Evolutionary conservation across 1,284 basidiomycete species (phyloP).

Genomic region (Bondarzewia mesenterica): DNA sequence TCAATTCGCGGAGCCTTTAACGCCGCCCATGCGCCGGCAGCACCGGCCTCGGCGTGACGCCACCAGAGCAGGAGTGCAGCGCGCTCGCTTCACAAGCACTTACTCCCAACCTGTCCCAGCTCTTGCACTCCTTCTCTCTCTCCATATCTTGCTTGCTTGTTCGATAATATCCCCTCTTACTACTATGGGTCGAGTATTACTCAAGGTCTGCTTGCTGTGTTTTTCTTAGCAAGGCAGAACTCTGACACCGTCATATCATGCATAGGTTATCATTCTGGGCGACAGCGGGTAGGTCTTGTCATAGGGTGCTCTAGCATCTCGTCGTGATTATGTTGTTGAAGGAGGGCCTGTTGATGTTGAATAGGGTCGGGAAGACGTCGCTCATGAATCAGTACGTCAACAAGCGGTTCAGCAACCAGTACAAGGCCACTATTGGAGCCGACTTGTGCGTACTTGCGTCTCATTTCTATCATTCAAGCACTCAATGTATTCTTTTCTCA

Average conservation of each 20-base stretch:
- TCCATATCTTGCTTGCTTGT: constrained; percentile 4
- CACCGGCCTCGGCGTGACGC: background rate
- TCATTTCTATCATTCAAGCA: constrained; percentile 2
- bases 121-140: constrained; percentile 1
- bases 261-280: constrained; percentile 93
- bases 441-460: constrained; percentile 61
- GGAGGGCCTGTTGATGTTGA: constrained; percentile 6
- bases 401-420: constrained; percentile 99
- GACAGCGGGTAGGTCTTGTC: constrained; percentile 80
- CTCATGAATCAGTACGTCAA: constrained; percentile 99
- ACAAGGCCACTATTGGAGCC: constrained; percentile 95
- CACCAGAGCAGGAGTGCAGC: background rate
- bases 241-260: constrained; percentile 11
- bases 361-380: constrained; percentile 97
- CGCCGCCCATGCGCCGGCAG: too few species aligned
- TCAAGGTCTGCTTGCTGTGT: constrained; percentile 63
- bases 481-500: constrained; percentile 13
- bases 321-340: background rate
- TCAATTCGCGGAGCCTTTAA: too few species aligned
- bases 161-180: constrained; percentile 11
- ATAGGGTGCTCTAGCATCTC: background rate
- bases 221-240: background rate
- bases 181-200: constrained; percentile 80
- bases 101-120: background rate
- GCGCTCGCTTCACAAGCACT: background rate